phyloP scores from a whole-genome alignment of 305 asterid genomes.

The Plantago lanceolata region DNA sequence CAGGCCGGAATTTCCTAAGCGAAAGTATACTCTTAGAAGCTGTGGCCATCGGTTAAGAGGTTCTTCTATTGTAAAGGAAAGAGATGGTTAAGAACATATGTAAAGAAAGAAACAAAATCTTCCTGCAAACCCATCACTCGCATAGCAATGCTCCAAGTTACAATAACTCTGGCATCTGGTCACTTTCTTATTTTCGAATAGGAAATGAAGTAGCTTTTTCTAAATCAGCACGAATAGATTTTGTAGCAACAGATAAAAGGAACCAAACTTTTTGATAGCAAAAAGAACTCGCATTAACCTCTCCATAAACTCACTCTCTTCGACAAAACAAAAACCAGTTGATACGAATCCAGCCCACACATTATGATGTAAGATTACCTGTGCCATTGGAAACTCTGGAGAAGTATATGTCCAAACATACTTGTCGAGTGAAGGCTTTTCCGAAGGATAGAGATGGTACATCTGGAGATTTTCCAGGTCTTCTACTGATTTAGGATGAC shows the following conservation, averaged over 20 bases:
- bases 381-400: slow-evolving; percentile 49
- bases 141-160: no score
- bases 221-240: no score
- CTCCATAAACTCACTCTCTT: not conserved
- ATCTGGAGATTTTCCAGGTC: slow-evolving; percentile 23
- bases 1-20: not conserved
- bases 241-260: no score
- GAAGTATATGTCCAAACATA: slow-evolving; percentile 60
- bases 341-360: not conserved
- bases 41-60: not conserved
- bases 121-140: no score
- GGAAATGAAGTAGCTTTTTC: no score
- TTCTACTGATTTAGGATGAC: slow-evolving; percentile 38
- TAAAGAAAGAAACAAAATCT: no score
- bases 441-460: slow-evolving; percentile 25
- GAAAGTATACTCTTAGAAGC: not conserved
- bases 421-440: slow-evolving; percentile 41
- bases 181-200: no score
- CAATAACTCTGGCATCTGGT: no score
- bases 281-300: not conserved
- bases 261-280: not conserved
- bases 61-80: not conserved
- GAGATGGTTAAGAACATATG: no score
- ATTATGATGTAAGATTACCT: slow-evolving; percentile 31
- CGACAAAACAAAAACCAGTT: not conserved